phyloP scores from a whole-genome alignment of 2,329 filamentous ascomycete genomes.

The Aspergillus pseudonomiae region DNA sequence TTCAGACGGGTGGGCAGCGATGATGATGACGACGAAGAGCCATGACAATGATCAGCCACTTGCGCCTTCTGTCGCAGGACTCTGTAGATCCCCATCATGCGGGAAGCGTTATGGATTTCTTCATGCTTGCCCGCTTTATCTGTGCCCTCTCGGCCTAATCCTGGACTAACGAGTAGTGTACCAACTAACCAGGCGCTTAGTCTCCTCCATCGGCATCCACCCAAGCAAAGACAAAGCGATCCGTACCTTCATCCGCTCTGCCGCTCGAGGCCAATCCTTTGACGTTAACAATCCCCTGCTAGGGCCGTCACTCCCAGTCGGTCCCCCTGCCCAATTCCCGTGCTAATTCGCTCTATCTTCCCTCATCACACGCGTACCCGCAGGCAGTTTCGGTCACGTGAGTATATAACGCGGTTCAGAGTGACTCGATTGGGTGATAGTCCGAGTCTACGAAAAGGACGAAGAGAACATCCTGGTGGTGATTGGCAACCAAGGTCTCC shows the following conservation, averaged over 20 bases:
- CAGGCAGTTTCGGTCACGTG: slow-evolving; percentile 26
- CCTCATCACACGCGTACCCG: slow-evolving; percentile 22
- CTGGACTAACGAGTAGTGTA: background rate
- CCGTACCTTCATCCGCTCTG: background rate
- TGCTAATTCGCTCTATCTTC: background rate
- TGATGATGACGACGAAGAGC: background rate
- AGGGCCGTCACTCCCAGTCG: background rate
- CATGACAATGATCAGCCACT: background rate
- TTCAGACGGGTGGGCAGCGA: background rate
- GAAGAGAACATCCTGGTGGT: background rate
- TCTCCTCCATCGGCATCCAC: background rate
- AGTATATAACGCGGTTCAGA: background rate
- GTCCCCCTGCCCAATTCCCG: background rate
- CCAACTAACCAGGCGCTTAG: background rate
- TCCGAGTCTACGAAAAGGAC: background rate
- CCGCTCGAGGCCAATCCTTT: background rate
- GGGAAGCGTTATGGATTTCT: slow-evolving; percentile 7
- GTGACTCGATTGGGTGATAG: slow-evolving; percentile 4
- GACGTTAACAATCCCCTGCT: slow-evolving; percentile 5
- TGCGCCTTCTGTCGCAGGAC: background rate
- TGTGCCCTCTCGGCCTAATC: background rate
- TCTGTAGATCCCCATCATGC: slow-evolving; percentile 4
- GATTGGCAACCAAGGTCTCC: background rate
- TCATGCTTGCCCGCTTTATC: slow-evolving; percentile 1
- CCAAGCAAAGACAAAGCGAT: slow-evolving; percentile 1